Evolutionary conservation across 139 green algal genomes (phyloP).

Genomic region (Tetradesmus obliquus): DNA sequence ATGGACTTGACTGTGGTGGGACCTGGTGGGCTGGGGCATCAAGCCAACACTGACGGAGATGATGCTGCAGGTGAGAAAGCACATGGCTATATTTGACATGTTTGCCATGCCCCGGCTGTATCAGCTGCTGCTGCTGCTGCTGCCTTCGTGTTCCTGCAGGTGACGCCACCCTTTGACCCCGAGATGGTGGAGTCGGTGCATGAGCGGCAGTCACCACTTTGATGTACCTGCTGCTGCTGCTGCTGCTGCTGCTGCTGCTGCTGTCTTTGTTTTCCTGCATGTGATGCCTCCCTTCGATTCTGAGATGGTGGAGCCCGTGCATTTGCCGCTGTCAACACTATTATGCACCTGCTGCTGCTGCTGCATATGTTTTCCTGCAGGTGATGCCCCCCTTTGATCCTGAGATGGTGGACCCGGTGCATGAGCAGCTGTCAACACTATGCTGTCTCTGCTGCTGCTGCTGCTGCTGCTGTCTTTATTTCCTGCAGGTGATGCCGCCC

Average conservation of each 20-base stretch:
- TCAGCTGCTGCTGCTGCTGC: constrained; percentile 2
- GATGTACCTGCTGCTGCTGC: neutral
- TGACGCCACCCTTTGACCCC: constrained; percentile 60
- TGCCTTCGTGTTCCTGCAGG: constrained; percentile 29
- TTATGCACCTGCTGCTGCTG: neutral
- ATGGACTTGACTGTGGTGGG: neutral
- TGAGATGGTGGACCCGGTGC: constrained; percentile 54
- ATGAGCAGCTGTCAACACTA: constrained; percentile 2
- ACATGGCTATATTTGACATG: neutral
- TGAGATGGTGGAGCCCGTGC: constrained; percentile 55
- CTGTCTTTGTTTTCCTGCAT: constrained; percentile 18
- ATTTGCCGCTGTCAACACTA: neutral
- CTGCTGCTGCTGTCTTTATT: constrained; percentile 7
- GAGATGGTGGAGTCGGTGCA: constrained; percentile 58
- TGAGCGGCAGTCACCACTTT: neutral
- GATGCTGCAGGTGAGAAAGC: constrained; percentile 14
- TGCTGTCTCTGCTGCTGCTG: neutral
- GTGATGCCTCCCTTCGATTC: constrained; percentile 62
- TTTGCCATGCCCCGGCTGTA: no score
- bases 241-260: neutral
- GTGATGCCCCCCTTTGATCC: constrained; percentile 62
- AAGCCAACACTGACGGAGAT: constrained; percentile 55
- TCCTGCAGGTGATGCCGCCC: constrained; percentile 63
- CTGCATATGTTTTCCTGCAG: constrained; percentile 9
- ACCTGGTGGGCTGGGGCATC: constrained; percentile 65